These are phyloP conservation scores for Rhizopogon salebrosus DNA, from an alignment of 768 basidiomycete genomes.

Conservation along the genomic window DNA sequence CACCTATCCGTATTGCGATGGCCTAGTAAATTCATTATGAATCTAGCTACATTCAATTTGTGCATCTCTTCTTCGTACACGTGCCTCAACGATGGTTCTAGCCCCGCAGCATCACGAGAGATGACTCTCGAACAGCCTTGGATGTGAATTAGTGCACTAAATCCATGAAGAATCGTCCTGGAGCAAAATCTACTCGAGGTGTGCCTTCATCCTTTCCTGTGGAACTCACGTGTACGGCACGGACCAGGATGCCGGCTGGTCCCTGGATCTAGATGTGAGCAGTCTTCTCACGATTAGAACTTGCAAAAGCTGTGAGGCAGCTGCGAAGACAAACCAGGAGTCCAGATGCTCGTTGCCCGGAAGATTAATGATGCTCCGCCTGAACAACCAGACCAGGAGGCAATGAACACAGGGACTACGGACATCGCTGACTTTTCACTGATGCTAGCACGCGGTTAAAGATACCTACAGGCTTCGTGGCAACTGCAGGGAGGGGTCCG, in stretches of 20 bases:
- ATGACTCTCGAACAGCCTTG: neutral
- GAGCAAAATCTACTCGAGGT: neutral
- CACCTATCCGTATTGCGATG: too few relatives aligned
- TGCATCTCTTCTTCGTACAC: too few relatives aligned
- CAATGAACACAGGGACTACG: neutral
- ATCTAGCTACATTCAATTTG: too few relatives aligned
- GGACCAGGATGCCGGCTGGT: too few relatives aligned
- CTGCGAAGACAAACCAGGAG: too few relatives aligned
- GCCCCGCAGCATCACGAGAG: neutral
- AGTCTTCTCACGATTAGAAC: neutral
- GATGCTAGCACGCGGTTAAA: too few relatives aligned
- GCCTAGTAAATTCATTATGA: too few relatives aligned
- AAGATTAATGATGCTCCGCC: neutral
- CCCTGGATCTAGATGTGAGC: neutral
- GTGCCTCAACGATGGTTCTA: too few relatives aligned
- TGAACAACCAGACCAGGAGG: neutral
- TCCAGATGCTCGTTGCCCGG: neutral
- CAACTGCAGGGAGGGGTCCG: too few relatives aligned
- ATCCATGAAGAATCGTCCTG: neutral
- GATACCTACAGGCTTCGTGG: too few relatives aligned
- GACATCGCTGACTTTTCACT: too few relatives aligned
- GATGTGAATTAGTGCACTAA: neutral
- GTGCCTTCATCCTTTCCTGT: neutral
- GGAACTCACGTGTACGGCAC: too few relatives aligned
- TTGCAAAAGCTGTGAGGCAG: neutral